A percentile compares a stretch with the other conserved stretches of the same genome.
Evolutionary conservation across 176 grass and related monocot genomes (phyloP).

Genomic region (Luzula sylvatica): DNA sequence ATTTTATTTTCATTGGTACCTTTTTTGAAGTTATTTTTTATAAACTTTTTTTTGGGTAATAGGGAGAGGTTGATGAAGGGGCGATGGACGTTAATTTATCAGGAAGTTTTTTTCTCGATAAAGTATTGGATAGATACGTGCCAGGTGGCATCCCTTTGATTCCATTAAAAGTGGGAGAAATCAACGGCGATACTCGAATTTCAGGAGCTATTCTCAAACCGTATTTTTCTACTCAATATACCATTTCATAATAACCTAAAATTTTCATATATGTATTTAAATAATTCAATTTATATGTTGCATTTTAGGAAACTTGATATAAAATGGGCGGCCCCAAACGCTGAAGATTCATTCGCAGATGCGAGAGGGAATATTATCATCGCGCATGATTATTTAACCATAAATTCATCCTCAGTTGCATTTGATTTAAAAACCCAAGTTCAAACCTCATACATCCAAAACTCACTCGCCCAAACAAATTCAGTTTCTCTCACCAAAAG

Average conservation of each 20-base stretch:
- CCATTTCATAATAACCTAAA: background rate
- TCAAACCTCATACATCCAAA: conserved; percentile 82
- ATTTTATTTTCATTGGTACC: too few species aligned
- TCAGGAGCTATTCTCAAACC: conserved; percentile 79
- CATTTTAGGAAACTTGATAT: conserved; percentile 88
- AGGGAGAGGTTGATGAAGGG: conserved; percentile 86
- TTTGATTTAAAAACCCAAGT: conserved; percentile 79
- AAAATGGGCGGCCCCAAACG: conserved; percentile 95
- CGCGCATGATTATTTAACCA: conserved; percentile 65
- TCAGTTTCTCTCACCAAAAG: conserved; percentile 44
- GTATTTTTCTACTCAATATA: conserved; percentile 30
- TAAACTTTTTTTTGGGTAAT: conserved; percentile 22
- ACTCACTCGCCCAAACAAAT: conserved; percentile 40
- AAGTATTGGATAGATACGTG: conserved; percentile 70
- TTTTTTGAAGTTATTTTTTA: too few species aligned
- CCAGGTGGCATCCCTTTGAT: conserved; percentile 63
- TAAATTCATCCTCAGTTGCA: conserved; percentile 87
- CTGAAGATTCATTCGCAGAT: conserved; percentile 94
- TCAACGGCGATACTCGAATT: conserved; percentile 97
- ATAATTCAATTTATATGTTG: conserved; percentile 5
- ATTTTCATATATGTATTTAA: background rate
- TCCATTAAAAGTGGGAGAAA: conserved; percentile 82
- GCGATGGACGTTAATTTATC: conserved; percentile 98
- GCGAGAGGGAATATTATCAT: conserved; percentile 90
- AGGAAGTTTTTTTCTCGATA: conserved; percentile 89